Base-by-base conservation (phyloP, 257 asterid species). In the Rhazya stricta region DNA sequence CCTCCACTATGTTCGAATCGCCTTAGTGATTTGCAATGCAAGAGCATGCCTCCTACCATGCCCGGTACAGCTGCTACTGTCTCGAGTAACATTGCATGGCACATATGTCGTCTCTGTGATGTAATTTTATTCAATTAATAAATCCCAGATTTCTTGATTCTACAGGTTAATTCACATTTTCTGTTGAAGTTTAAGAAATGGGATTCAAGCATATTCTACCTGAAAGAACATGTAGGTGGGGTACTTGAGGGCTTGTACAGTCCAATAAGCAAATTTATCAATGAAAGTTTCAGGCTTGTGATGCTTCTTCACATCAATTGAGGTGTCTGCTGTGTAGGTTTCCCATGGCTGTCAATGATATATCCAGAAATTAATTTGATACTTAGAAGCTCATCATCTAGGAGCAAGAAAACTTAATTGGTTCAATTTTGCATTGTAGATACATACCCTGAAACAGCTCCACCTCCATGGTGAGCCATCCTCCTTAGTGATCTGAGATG, bases 41-140 rank as follows among this genome's bases (percentile, higher is more conserved):
- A 82, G 1, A 89, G 83, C 96, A 89, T 89, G 0, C 96, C 91
- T 39, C 92, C 92, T 0, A 89, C 92, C 96, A 89, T 88, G 37
- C 96, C 96, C 0, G 96, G 96, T 29, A 89, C 96, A 16, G 91
- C 96, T 42, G 96, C 96, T 58, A 89, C 96, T 0, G 96, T 89
- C 84, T 89, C 96, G 10, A 89, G 86, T 51, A 89, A 79, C 91
- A 89, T 89, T 13, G 96, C 96, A 69, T 84, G 96, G 81, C 96
- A 89, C 81, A 83, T 83, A 85, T 89, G 88, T 19, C 92, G 85
- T 78, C 88, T 88, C 96, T 89, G 84, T 36, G 1, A 32, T 51
- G 16, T 18, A 46, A 30, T 62, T 30, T 4, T 4, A 61, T 13
- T 12, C 57, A 51, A 30, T 61, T 29, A 29, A 9, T n/a, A n/a